phyloP scores from a whole-genome alignment of 257 asterid species.

The Prunella vulgaris region DNA sequence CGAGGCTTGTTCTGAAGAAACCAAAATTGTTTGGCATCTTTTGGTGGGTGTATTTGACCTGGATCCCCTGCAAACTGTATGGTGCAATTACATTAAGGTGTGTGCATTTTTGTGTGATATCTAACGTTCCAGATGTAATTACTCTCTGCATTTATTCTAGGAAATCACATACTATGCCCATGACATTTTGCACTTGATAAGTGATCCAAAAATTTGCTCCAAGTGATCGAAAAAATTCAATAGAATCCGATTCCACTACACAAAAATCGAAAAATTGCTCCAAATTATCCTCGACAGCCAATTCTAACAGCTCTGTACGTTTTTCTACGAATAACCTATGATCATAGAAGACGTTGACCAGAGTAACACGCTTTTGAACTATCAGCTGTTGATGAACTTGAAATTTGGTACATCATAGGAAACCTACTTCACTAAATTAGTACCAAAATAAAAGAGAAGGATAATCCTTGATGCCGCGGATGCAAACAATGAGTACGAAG shows the following conservation, averaged over 20 bases:
- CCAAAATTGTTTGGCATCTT: slow-evolving; percentile 41
- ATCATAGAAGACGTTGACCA: background rate
- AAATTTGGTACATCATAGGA: background rate
- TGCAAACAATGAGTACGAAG: background rate
- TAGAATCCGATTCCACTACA: background rate
- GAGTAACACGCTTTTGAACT: background rate
- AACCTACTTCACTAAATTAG: background rate
- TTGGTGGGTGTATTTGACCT: slow-evolving; percentile 46
- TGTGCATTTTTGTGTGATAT: no score
- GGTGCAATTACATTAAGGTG: no score
- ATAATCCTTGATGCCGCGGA: background rate
- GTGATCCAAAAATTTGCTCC: background rate
- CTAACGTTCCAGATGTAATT: no score
- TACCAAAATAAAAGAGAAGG: background rate
- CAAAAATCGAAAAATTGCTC: background rate
- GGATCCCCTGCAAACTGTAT: no score
- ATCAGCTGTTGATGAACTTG: background rate
- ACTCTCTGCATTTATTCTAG: no score
- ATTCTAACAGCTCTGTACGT: background rate
- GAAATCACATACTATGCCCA: background rate
- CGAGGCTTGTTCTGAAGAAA: slow-evolving; percentile 43
- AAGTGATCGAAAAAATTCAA: background rate
- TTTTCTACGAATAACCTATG: background rate
- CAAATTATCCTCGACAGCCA: background rate
- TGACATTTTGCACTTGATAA: background rate